Conservation (phyloP, 2,329 filamentous ascomycete genomes). For the Aspergillus sp. region DNA sequence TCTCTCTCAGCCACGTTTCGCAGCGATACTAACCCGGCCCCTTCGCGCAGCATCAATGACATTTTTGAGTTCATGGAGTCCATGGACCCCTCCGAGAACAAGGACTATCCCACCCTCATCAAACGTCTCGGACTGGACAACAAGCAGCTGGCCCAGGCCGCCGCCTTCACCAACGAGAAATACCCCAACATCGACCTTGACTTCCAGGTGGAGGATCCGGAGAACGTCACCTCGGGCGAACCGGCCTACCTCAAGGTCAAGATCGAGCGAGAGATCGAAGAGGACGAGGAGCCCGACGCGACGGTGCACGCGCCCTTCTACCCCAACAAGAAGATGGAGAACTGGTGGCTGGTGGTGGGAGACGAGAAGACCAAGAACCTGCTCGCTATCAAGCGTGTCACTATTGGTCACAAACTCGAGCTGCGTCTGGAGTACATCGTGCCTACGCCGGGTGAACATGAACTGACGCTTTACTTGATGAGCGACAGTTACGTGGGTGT, state of each 20-base stretch:
- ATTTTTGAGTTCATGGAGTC: slow-evolving; percentile 98
- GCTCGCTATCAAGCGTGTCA: slow-evolving; percentile 91
- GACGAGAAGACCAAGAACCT: slow-evolving; percentile 86
- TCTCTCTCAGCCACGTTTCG: background rate
- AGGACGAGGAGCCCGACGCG: slow-evolving; percentile 71
- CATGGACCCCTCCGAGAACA: slow-evolving; percentile 94
- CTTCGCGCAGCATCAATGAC: slow-evolving; percentile 71
- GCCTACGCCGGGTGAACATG: slow-evolving; percentile 79
- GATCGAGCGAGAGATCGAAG: slow-evolving; percentile 78
- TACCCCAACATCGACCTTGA: slow-evolving; percentile 94
- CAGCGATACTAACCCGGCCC: slow-evolving; percentile 25
- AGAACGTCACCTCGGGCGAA: slow-evolving; percentile 75
- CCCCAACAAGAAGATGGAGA: slow-evolving; percentile 87
- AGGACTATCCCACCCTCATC: slow-evolving; percentile 74
- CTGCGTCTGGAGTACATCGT: slow-evolving; percentile 85
- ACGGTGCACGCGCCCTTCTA: slow-evolving; percentile 96
- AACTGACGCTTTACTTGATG: slow-evolving; percentile 91
- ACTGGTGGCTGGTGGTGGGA: slow-evolving; percentile 97
- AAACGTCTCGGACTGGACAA: slow-evolving; percentile 77
- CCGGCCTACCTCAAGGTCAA: slow-evolving; percentile 80
- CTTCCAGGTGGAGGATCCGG: slow-evolving; percentile 79
- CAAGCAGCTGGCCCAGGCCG: slow-evolving; percentile 81
- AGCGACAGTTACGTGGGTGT: slow-evolving; percentile 96
- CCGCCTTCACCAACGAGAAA: slow-evolving; percentile 91
- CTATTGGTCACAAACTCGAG: slow-evolving; percentile 74